Conservation (phyloP, 2,329 filamentous ascomycete genomes). For the Stagonosporopsis chrysanthemi region DNA sequence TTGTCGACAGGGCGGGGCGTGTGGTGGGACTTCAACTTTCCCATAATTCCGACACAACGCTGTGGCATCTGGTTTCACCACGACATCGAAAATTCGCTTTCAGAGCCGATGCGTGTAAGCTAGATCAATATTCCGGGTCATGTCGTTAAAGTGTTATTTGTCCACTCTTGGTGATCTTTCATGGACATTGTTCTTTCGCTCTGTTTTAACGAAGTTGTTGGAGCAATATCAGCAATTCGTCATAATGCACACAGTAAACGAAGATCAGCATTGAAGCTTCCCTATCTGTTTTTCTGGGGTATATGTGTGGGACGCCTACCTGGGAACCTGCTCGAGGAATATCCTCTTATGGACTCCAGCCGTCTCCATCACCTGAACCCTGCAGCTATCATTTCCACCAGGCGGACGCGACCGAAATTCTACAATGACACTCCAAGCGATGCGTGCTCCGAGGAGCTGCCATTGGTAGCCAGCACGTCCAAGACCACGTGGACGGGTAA, state of each 20-base stretch:
- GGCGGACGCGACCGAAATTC: background rate
- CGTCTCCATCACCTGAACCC: background rate
- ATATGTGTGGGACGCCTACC: background rate
- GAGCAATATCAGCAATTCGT: background rate
- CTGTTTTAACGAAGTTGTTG: background rate
- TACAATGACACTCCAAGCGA: background rate
- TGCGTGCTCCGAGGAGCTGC: background rate
- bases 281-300: background rate
- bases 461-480: constrained; percentile 1
- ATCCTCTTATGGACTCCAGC: background rate
- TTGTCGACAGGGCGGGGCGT: background rate
- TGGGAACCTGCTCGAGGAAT: background rate
- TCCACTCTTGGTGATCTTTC: background rate
- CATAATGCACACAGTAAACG: too few relatives aligned
- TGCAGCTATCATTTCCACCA: background rate
- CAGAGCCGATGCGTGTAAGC: too few relatives aligned
- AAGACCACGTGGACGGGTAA: constrained; percentile 13
- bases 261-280: background rate
- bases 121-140: too few relatives aligned
- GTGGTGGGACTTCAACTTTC: background rate
- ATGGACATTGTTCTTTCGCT: background rate
- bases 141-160: too few relatives aligned
- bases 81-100: background rate
- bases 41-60: background rate
- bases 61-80: background rate